These are phyloP conservation scores for Phytophthora macrochlamydospora DNA, from an alignment of 352 stramenopile genomes.

Conservation along the genomic window DNA sequence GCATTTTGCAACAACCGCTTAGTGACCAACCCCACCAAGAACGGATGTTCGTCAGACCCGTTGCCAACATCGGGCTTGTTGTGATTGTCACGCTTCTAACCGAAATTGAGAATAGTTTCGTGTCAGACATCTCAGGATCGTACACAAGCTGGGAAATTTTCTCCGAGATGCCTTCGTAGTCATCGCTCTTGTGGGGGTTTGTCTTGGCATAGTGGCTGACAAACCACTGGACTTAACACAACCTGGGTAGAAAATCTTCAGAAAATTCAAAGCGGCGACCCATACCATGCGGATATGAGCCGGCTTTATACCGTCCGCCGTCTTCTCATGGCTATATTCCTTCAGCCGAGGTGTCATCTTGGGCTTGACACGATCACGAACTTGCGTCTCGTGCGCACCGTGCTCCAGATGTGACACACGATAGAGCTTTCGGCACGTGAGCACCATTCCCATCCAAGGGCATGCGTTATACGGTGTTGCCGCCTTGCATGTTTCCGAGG, in stretches of 20 bases:
- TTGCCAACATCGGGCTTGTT: not conserved
- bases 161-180: not conserved
- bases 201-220: not conserved
- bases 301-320: not conserved
- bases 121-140: not conserved
- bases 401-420: not conserved
- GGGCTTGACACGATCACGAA: not conserved
- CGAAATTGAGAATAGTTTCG: not conserved
- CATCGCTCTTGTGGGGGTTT: not conserved
- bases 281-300: not conserved
- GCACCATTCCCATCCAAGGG: not conserved
- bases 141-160: not conserved
- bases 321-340: not conserved
- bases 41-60: not conserved
- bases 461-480: not conserved
- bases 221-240: not conserved
- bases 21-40: slow-evolving; percentile 1
- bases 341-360: not conserved
- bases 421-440: not conserved
- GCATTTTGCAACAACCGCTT: not conserved
- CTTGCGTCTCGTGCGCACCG: not conserved
- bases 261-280: not conserved
- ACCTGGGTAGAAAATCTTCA: not conserved
- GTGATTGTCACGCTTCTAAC: not conserved
- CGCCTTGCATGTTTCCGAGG: not conserved